phyloP scores from a whole-genome alignment of 1,284 basidiomycete species.

The Heterobasidion annosum region DNA sequence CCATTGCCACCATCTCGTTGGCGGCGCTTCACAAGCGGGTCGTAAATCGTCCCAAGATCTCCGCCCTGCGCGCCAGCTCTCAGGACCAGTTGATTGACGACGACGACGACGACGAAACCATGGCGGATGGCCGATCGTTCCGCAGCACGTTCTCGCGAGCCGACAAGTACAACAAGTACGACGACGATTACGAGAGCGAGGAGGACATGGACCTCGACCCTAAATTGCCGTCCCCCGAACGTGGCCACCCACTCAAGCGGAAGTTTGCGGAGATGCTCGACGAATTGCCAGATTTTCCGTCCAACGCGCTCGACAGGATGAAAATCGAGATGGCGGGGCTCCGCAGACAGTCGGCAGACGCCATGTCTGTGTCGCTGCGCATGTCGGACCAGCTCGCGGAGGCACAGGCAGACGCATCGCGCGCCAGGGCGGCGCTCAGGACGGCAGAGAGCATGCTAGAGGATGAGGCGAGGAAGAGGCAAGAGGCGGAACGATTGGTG shows the following conservation, averaged over 20 bases:
- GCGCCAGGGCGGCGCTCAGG: slow-evolving; percentile 41
- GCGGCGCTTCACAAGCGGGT: slow-evolving; percentile 1
- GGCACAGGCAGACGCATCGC: slow-evolving; percentile 47
- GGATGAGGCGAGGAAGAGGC: slow-evolving; percentile 31
- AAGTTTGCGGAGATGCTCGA: slow-evolving; percentile 2
- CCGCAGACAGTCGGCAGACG: slow-evolving; percentile 56
- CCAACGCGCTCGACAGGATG: slow-evolving; percentile 42
- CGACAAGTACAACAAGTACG: slow-evolving; percentile 22
- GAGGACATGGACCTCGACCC: slow-evolving; percentile 36
- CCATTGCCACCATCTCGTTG: slow-evolving; percentile 16
- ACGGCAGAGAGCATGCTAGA: slow-evolving; percentile 47
- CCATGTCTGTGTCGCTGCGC: slow-evolving; percentile 47
- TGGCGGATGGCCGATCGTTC: neutral
- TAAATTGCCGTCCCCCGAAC: neutral
- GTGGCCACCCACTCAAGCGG: slow-evolving; percentile 2
- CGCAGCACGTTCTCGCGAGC: slow-evolving; percentile 1
- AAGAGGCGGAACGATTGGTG: slow-evolving; percentile 9
- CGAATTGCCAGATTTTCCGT: slow-evolving; percentile 4
- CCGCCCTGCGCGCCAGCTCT: slow-evolving; percentile 14
- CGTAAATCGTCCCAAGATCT: slow-evolving; percentile 6
- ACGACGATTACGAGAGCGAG: slow-evolving; percentile 50
- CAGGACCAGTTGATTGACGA: slow-evolving; percentile 19
- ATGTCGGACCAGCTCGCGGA: slow-evolving; percentile 58
- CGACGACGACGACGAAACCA: slow-evolving; percentile 13
- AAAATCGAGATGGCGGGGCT: slow-evolving; percentile 52